Evolutionary conservation across 2,329 filamentous ascomycete species (phyloP), one percentile per base, ranked within the genome.

Genomic region (Madurella fahalii): DNA sequence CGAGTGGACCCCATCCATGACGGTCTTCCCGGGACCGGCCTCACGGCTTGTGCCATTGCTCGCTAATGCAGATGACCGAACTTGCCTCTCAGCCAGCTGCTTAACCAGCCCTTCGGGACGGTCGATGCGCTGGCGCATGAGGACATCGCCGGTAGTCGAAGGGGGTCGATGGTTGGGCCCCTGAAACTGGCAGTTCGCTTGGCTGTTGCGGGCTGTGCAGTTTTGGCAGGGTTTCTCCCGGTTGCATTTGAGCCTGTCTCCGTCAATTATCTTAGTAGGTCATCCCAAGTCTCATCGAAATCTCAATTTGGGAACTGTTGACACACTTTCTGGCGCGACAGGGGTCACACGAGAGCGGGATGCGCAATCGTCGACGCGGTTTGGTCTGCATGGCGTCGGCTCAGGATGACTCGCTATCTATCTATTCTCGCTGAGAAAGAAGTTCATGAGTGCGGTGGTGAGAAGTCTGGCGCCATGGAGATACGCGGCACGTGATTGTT

Each of bases 151-250:
- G 4, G 42, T 53, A 25, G 47, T 43, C 1, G 25, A 42, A 49
- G 11, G 34, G 34, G 31, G 51, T 54, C 25, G n/a, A n/a, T n/a
- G n/a, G n/a, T 58, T 59, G 16, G 56, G 54, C 37, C 63, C 61
- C 42, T 57, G 64, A 51, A 62, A 67, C 31, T 59, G 58, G 58
- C 65, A 67, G 5, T 46, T 44, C 2, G 56, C 47, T 9, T 60
- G 53, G 39, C 64, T 59, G 20, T 54, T 39, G 8, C 65, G 64
- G 17, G 62, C 58, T 16, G 30, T 52, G 48, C 65, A 67, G 52
- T 67, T 67, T 47, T 67, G 65, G 50, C 65, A 67, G 11, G 65
- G 65, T 31, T 55, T 56, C 55, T 64, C 62, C n/a, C 65, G 60
- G 47, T 66, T 65, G 53, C 65, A 67, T 55, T 63, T 67, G 17